Evolutionary conservation across 75 land plant genomes (phyloP), one percentile per base, ranked within the genome.

Genomic region (Cryptomeria japonica): DNA sequence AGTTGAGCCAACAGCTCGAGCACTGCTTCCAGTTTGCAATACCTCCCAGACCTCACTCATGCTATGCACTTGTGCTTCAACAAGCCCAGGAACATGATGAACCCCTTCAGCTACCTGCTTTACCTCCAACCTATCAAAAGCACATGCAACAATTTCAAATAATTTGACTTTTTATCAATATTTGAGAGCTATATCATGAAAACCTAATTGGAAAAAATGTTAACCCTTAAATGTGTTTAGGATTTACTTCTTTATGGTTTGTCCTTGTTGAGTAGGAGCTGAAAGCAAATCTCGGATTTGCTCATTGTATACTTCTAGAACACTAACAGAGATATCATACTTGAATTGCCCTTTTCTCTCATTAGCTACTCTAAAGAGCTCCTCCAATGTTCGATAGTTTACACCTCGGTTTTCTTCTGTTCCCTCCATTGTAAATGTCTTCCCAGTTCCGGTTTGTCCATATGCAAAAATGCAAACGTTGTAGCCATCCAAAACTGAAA

Each of bases 381-480:
- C 92, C 88, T 96, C 95, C 37, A 98, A 94, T 19, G 96, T 98
- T 75, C 96, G 94, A 87, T 95, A 98, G 83, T 97, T 98, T 10
- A 98, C 99, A 75, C 99, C 99, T 87, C 99, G 95, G 61, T 92
- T 92, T 75, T 86, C 92, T 80, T 91, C 86, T 32, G 93, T 92
- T 8, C 99, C 99, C 87, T 97, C 97, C 99, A 98, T 98, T 61
- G 99, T 98, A 84, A 97, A 98, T 38, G 99, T 97, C 86, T 98
- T 98, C 32, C 99, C 99, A 2, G 99, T 97, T 73, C 99, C 99
- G 15, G 99, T 98, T 88, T 98, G 99, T 61, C 99, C 99, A 87
- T 98, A 98, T 31, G 99, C 99, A 90, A 98, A 97, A 83, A 98
- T 97, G 90, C 97, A 98, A 31, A 97, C 99, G 91, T 97, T 98